Base-by-base conservation (phyloP, 2,329 filamentous ascomycete genomes). In the Fusarium protoensiforme region DNA sequence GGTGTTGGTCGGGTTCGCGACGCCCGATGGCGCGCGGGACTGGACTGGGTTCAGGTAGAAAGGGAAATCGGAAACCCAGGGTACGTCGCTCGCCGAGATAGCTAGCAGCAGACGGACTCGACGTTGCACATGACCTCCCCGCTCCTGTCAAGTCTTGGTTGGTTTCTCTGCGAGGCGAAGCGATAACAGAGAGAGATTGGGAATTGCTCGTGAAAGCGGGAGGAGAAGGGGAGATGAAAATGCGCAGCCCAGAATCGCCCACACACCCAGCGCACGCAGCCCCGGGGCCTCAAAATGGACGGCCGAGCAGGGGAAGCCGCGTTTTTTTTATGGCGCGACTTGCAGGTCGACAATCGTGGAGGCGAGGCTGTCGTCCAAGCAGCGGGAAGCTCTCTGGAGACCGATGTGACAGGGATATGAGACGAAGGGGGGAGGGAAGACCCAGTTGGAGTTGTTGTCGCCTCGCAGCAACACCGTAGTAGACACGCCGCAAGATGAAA, bases 311-410 rank as follows among this genome's bases (percentile, higher is more conserved):
- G 71, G 70, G 58, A 48, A 60, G 31, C 60, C 64, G 73, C 71
- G 48, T 67, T 57, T 57, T 51, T 74, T 73, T 71, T 74, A 71
- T 73, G 71, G 71, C 61, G 67, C 68, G 68, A 65, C 61, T 38
- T 61, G 57, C 46, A 58, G 56, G 43, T 65, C 33, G 36, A 35
- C 27, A 62, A 66, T 62, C 48, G 64, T 62, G 38, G 58, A 66
- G 59, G 59, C 43, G 61, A 73, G 67, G 65, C 61, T 63, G 63
- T 71, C 38, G 43, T 48, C 46, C 46, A 71, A 39, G 65, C 63
- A 68, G 31, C 24, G 33, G 31, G 43, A 61, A 53, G 62, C 41
- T 46, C 61, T 54, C 36, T n/a, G 29, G 20, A 20, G 39, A 18
- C 41, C 41, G 22, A 48, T 29, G 43, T 29, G 43, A 51, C 68